These are phyloP conservation scores for Ocimum tenuiflorum DNA, from an alignment of 257 asterid species.

Conservation along the genomic window DNA sequence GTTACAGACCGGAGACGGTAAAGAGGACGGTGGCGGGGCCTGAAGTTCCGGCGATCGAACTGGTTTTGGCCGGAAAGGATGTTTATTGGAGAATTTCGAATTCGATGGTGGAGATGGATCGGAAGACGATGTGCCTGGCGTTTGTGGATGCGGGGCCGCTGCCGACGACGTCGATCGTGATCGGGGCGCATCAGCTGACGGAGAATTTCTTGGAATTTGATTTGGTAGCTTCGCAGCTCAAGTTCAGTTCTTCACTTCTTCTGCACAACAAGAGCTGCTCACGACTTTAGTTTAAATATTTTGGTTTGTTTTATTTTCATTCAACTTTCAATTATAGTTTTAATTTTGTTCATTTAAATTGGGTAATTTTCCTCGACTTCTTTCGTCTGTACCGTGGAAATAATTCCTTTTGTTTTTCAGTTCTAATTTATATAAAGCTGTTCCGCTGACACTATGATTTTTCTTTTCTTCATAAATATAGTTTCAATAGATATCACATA, in stretches of 20 bases:
- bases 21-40: constrained; percentile 32
- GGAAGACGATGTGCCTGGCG: constrained; percentile 41
- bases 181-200: constrained; percentile 49
- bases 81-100: constrained; percentile 35
- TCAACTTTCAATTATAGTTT: no score
- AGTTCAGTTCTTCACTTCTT: no score
- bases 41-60: constrained; percentile 33
- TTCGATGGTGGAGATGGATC: constrained; percentile 40
- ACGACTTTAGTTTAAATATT: no score
- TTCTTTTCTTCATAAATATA: no score
- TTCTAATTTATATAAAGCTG: no score
- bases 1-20: constrained; percentile 35
- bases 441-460: no score
- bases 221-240: constrained; percentile 34
- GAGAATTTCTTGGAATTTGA: constrained; percentile 48
- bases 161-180: constrained; percentile 41
- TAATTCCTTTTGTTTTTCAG: no score
- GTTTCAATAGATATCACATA: no score
- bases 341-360: no score
- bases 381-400: no score
- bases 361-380: no score
- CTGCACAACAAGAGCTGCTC: constrained; percentile 30
- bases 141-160: constrained; percentile 44
- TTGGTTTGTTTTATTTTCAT: no score
- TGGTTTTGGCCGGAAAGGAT: constrained; percentile 36